Evolutionary conservation across 1,284 basidiomycete genomes (phyloP).

Genomic region (Singerocomus inundabilis): DNA sequence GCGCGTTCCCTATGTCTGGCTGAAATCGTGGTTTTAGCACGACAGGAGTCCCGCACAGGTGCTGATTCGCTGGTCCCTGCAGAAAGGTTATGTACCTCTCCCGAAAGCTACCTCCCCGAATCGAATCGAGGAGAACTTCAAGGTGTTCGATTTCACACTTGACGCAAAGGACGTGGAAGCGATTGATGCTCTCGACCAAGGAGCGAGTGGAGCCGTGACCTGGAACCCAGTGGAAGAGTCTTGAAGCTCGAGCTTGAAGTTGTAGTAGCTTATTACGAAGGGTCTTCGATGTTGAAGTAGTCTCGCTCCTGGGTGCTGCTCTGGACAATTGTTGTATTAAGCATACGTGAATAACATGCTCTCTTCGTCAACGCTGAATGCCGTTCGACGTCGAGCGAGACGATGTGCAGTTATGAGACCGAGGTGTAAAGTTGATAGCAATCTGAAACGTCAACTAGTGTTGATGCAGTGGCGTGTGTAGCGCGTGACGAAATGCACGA

Average conservation of each 20-base stretch:
- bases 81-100: slow-evolving; percentile 47
- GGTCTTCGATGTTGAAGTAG: too few relatives aligned
- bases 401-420: neutral
- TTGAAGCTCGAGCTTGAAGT: slow-evolving; percentile 4
- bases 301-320: too few relatives aligned
- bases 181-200: slow-evolving; percentile 39
- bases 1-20: slow-evolving; percentile 4
- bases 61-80: slow-evolving; percentile 68
- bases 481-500: slow-evolving; percentile 16
- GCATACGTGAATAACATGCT: neutral
- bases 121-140: slow-evolving; percentile 41
- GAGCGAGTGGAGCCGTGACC: slow-evolving; percentile 34
- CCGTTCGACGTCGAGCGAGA: neutral
- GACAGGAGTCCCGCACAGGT: slow-evolving; percentile 56
- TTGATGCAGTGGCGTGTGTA: slow-evolving; percentile 20
- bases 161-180: slow-evolving; percentile 36
- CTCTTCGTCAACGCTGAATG: neutral
- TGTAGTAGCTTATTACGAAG: too few relatives aligned
- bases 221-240: slow-evolving; percentile 39
- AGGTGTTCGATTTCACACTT: slow-evolving; percentile 42
- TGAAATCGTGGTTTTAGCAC: slow-evolving; percentile 11
- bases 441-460: neutral
- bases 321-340: too few relatives aligned
- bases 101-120: slow-evolving; percentile 41
- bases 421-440: too few relatives aligned